phyloP scores from a whole-genome alignment of 768 basidiomycete genomes.

The Tulasnella sp. region DNA sequence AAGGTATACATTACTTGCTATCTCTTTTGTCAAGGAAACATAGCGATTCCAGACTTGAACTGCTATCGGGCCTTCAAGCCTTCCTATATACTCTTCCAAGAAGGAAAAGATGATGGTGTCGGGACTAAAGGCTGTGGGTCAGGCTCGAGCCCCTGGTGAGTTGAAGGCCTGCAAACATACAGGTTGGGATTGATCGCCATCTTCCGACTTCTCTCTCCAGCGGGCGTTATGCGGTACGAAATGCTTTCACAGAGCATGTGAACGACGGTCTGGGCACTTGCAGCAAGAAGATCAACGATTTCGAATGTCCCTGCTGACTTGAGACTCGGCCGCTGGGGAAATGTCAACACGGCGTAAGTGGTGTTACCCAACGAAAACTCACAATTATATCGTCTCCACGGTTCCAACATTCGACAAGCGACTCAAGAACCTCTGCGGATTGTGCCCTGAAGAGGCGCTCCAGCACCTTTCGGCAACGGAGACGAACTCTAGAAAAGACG shows the following conservation, averaged over 20 bases:
- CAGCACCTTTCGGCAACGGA: constrained; percentile 74
- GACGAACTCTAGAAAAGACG: constrained; percentile 66
- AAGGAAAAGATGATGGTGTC: constrained; percentile 80
- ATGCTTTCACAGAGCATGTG: constrained; percentile 89
- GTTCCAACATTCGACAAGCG: constrained; percentile 82
- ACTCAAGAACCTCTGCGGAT: constrained; percentile 80
- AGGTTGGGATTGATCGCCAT: constrained; percentile 66
- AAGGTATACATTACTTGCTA: constrained; percentile 64
- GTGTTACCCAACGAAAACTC: not conserved
- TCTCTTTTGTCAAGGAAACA: constrained; percentile 75
- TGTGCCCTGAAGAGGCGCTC: constrained; percentile 85
- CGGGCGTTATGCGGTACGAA: constrained; percentile 56
- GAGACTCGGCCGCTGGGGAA: constrained; percentile 4
- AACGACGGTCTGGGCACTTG: constrained; percentile 84
- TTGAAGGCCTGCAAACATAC: constrained; percentile 50
- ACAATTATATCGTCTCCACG: constrained; percentile 52
- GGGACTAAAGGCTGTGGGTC: constrained; percentile 53
- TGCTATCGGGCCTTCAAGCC: constrained; percentile 87
- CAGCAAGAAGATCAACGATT: constrained; percentile 77
- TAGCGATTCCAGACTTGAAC: constrained; percentile 89
- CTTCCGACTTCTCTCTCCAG: constrained; percentile 63
- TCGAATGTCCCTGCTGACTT: constrained; percentile 68
- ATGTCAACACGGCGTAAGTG: constrained; percentile 8
- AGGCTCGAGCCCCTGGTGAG: constrained; percentile 26
- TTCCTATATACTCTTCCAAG: constrained; percentile 79